These are phyloP conservation scores for Pistacia integerrima DNA, from an alignment of 345 rosid species.

Conservation along the genomic window DNA sequence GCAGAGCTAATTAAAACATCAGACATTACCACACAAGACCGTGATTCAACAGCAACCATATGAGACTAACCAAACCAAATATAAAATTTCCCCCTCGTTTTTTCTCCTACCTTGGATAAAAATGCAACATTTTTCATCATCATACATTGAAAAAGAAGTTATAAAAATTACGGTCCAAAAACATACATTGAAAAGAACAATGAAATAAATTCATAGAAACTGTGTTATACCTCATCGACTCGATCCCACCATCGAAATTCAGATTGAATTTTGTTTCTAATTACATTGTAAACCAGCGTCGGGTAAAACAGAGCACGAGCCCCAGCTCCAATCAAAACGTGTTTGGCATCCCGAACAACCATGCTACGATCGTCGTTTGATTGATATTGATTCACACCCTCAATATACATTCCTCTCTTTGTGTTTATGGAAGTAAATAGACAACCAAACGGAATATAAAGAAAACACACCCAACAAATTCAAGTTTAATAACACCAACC, in stretches of 20 bases:
- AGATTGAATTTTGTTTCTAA: slow-evolving; percentile 82
- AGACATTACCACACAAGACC: too few relatives aligned
- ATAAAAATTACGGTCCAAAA: background rate
- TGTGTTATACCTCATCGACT: slow-evolving; percentile 65
- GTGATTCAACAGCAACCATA: too few relatives aligned
- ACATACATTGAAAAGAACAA: background rate
- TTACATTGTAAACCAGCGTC: slow-evolving; percentile 83
- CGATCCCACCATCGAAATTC: slow-evolving; percentile 99
- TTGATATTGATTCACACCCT: too few relatives aligned
- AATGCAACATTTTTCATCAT: background rate
- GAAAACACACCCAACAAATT: too few relatives aligned
- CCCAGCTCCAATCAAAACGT: slow-evolving; percentile 83
- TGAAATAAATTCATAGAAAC: background rate
- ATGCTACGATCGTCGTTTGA: background rate
- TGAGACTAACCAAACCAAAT: too few relatives aligned
- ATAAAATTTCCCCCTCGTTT: too few relatives aligned
- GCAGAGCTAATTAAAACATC: too few relatives aligned
- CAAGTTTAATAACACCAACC: too few relatives aligned
- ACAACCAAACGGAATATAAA: too few relatives aligned
- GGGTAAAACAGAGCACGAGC: slow-evolving; percentile 95
- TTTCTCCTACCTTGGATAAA: too few relatives aligned
- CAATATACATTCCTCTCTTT: too few relatives aligned
- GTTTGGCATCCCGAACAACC: slow-evolving; percentile 50
- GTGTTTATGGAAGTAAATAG: too few relatives aligned
- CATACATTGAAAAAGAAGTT: background rate